Conservation (phyloP, 768 basidiomycete species). For the Xerocomellus intermedius region DNA sequence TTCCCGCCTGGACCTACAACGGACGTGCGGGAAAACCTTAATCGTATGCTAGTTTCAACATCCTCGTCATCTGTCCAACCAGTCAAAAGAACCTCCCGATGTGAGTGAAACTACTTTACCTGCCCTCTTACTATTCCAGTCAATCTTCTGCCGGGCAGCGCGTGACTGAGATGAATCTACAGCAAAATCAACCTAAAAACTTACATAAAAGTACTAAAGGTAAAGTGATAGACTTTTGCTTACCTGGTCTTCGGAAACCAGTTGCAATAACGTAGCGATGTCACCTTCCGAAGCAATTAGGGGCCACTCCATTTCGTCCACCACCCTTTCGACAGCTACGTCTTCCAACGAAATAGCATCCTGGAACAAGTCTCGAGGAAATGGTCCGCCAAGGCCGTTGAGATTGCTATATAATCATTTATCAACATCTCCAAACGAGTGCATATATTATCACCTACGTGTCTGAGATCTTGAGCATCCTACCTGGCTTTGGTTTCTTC, state of each 20-base stretch:
- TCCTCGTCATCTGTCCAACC: constrained; percentile 70
- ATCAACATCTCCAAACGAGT: background rate
- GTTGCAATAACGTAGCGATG: constrained; percentile 67
- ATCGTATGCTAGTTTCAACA: constrained; percentile 66
- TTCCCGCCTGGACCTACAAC: constrained; percentile 15
- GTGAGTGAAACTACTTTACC: constrained; percentile 41
- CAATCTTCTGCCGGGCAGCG: constrained; percentile 52
- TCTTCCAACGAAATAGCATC: constrained; percentile 70
- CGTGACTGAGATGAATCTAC: constrained; percentile 65
- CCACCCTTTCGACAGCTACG: constrained; percentile 45
- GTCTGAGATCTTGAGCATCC: constrained; percentile 76
- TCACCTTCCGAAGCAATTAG: constrained; percentile 80
- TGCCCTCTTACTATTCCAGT: constrained; percentile 90
- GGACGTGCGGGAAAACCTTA: constrained; percentile 37
- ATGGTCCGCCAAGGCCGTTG: constrained; percentile 60
- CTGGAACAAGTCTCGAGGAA: constrained; percentile 63
- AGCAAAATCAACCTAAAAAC: constrained; percentile 62
- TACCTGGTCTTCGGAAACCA: constrained; percentile 83
- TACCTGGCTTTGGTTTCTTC: constrained; percentile 63
- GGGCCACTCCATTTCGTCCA: constrained; percentile 75
- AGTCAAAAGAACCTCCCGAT: constrained; percentile 2
- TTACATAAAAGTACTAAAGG: background rate
- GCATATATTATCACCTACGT: constrained; percentile 35
- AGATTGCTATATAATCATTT: constrained; percentile 50
- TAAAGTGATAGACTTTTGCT: constrained; percentile 7